Evolutionary conservation across 768 basidiomycete genomes (phyloP).

Genomic region (Boletus vermiculosoides): DNA sequence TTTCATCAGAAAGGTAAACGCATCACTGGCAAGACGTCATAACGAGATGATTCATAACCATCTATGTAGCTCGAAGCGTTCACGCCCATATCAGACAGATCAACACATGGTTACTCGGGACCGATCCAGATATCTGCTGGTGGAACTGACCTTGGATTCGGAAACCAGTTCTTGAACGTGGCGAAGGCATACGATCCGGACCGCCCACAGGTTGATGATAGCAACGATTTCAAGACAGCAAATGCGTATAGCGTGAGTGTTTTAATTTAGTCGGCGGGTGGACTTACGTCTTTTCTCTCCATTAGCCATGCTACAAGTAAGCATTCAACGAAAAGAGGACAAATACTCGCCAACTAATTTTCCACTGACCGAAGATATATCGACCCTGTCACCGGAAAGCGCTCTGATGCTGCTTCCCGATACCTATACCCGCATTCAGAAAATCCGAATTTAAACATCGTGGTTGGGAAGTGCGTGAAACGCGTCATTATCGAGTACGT

Average conservation of each 20-base stretch:
- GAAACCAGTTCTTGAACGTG: constrained; percentile 46
- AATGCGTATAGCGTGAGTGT: constrained; percentile 28
- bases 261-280: background rate
- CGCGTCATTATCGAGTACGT: constrained; percentile 9
- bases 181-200: constrained; percentile 48
- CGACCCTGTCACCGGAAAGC: constrained; percentile 38
- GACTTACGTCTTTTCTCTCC: background rate
- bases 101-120: constrained; percentile 38
- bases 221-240: constrained; percentile 41
- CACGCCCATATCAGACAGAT: constrained; percentile 29
- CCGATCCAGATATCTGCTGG: constrained; percentile 28
- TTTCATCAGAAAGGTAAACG: constrained; percentile 51
- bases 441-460: constrained; percentile 31
- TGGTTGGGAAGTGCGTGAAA: constrained; percentile 25
- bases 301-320: constrained; percentile 22
- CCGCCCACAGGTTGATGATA: constrained; percentile 44
- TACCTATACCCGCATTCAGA: constrained; percentile 37
- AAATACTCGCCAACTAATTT: background rate
- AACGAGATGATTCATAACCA: constrained; percentile 35
- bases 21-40: background rate
- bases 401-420: constrained; percentile 34
- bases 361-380: constrained; percentile 45
- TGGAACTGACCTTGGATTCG: constrained; percentile 10
- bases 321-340: background rate
- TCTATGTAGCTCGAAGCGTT: constrained; percentile 45